phyloP scores from a whole-genome alignment of 345 rosid species.

The Syzygium oleosum region DNA sequence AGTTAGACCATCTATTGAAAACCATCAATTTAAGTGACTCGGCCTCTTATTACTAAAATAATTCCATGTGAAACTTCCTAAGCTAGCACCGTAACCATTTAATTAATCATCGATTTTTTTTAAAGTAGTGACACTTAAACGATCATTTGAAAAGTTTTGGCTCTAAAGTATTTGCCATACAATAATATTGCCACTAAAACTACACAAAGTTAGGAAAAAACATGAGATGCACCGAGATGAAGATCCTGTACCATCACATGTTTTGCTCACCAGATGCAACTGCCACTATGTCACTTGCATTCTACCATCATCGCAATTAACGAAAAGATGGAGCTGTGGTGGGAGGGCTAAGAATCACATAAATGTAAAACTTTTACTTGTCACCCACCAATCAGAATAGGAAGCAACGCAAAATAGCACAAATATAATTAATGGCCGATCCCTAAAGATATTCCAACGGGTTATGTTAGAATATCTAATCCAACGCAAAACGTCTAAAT shows the following conservation, averaged over 20 bases:
- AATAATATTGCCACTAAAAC: not conserved
- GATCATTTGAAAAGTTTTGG: not conserved
- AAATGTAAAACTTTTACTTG: not conserved
- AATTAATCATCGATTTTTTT: not conserved
- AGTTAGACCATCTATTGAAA: not conserved
- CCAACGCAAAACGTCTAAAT: not conserved
- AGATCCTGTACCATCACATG: not conserved
- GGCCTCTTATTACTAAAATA: not conserved
- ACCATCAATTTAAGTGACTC: not conserved
- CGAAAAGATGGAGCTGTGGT: not conserved
- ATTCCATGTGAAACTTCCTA: not conserved
- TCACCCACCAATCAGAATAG: not conserved
- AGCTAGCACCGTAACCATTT: not conserved
- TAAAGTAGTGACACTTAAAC: not conserved
- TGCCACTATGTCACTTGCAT: not conserved
- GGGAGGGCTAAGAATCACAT: not conserved
- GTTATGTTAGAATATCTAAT: not conserved
- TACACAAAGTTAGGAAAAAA: not conserved
- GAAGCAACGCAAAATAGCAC: not conserved
- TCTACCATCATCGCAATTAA: not conserved
- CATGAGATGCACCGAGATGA: not conserved
- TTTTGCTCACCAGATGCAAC: not conserved
- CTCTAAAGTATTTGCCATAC: not conserved
- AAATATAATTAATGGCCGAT: not conserved
- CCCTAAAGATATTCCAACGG: not conserved